Percentiles rank a stretch among this genome's conserved stretches.
These are phyloP conservation scores for Helicostylum pulchrum DNA, from an alignment of 192 early-diverging fungal genomes.

Conservation along the genomic window DNA sequence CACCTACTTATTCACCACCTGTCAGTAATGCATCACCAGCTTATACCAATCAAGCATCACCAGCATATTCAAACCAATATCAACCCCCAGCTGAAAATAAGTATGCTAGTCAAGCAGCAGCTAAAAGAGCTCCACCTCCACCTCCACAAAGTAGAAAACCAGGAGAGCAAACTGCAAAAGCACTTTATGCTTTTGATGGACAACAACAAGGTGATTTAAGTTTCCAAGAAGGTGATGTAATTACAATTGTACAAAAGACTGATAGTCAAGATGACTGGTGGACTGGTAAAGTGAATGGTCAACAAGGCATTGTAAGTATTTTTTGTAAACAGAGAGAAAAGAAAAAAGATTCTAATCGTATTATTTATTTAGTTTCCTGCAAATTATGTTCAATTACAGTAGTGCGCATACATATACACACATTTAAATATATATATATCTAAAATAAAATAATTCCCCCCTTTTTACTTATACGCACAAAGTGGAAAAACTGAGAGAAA, in stretches of 20 bases:
- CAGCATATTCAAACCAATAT: neutral
- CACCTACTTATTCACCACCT: neutral
- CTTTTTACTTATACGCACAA: no score
- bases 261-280: conserved; percentile 46
- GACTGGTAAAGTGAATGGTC: conserved; percentile 31
- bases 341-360: neutral
- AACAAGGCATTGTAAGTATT: conserved; percentile 30
- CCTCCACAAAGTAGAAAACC: conserved; percentile 40
- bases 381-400: conserved; percentile 30
- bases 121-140: conserved; percentile 41
- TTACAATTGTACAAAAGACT: conserved; percentile 41
- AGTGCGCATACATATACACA: neutral
- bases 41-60: neutral
- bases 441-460: no score
- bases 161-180: conserved; percentile 21
- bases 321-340: neutral
- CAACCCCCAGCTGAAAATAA: neutral
- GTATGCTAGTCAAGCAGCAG: neutral
- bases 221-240: conserved; percentile 42
- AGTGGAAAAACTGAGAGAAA: no score
- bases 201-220: conserved; percentile 39
- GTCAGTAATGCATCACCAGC: neutral
- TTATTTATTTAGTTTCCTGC: conserved; percentile 30
- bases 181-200: conserved; percentile 38
- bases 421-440: no score